Conservation (phyloP, 2,329 filamentous ascomycete genomes). For the Fusarium sp. region DNA sequence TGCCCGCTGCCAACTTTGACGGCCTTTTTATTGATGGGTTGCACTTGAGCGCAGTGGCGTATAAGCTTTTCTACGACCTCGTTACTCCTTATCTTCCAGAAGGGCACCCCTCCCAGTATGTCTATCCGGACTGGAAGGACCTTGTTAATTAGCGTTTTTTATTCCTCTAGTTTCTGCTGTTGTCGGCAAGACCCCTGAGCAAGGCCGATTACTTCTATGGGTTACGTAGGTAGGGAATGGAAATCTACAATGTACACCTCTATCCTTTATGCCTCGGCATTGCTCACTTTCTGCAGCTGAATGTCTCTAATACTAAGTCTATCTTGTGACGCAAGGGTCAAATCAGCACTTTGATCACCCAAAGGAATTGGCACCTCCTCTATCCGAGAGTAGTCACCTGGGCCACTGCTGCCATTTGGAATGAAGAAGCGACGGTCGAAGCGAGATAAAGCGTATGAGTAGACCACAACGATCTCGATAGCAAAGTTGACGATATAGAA, state of each 20-base stretch:
- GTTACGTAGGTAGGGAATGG: background rate
- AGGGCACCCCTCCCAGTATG: background rate
- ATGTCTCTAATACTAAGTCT: background rate
- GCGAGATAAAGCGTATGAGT: background rate
- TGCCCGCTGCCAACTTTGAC: background rate
- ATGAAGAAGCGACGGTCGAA: background rate
- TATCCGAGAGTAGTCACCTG: background rate
- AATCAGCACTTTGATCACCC: background rate
- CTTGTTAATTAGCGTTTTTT: background rate
- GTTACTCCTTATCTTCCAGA: background rate
- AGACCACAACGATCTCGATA: background rate
- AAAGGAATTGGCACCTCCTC: background rate
- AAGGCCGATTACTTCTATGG: background rate
- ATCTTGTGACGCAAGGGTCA: background rate
- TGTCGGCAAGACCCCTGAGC: background rate
- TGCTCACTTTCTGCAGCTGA: background rate
- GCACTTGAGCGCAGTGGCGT: background rate
- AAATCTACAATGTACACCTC: background rate
- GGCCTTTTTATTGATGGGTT: background rate
- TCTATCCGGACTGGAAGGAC: conserved; percentile 2
- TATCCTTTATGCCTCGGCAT: background rate
- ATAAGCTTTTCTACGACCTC: background rate
- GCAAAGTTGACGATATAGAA: background rate
- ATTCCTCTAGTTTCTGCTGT: background rate
- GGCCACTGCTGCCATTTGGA: background rate